phyloP scores from a whole-genome alignment of 352 stramenopile genomes.

The Phytophthora foliorum region DNA sequence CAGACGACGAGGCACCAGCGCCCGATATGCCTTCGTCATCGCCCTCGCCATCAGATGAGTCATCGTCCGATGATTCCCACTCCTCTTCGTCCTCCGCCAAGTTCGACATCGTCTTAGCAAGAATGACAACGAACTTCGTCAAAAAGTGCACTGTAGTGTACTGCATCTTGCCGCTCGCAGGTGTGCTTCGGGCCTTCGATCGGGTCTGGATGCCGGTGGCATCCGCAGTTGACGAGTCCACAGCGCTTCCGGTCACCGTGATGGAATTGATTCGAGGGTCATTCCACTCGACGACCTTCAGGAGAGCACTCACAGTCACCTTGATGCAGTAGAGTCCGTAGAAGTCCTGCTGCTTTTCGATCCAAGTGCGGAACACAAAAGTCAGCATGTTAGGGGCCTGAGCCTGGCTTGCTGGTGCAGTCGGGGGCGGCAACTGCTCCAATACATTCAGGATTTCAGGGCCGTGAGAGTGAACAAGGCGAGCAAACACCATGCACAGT shows the following conservation, averaged over 20 bases:
- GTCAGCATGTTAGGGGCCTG: constrained; percentile 68
- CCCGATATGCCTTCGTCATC: constrained; percentile 34
- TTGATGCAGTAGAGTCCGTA: constrained; percentile 89
- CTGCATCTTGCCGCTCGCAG: constrained; percentile 45
- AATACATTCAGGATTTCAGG: constrained; percentile 73
- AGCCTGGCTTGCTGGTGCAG: constrained; percentile 12
- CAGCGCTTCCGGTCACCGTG: constrained; percentile 62
- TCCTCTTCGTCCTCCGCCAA: constrained; percentile 83
- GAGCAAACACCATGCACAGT: constrained; percentile 86
- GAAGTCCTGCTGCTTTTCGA: constrained; percentile 87
- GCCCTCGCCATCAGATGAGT: constrained; percentile 74
- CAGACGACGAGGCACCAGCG: constrained; percentile 45
- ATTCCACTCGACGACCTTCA: constrained; percentile 83
- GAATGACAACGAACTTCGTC: constrained; percentile 79
- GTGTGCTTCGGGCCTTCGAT: constrained; percentile 57
- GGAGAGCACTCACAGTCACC: constrained; percentile 79
- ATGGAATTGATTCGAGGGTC: constrained; percentile 76
- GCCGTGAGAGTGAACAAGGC: constrained; percentile 80
- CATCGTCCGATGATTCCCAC: constrained; percentile 77
- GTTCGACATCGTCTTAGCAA: constrained; percentile 77
- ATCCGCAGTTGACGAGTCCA: constrained; percentile 32
- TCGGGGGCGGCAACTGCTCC: constrained; percentile 68
- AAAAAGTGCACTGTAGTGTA: constrained; percentile 79
- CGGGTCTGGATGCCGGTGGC: constrained; percentile 56
- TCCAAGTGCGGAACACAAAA: constrained; percentile 87